Percentiles rank a stretch among this genome's conserved stretches.
Evolutionary conservation across 179 eudicot genomes (phyloP).

Genomic region (Beta corolliflora): DNA sequence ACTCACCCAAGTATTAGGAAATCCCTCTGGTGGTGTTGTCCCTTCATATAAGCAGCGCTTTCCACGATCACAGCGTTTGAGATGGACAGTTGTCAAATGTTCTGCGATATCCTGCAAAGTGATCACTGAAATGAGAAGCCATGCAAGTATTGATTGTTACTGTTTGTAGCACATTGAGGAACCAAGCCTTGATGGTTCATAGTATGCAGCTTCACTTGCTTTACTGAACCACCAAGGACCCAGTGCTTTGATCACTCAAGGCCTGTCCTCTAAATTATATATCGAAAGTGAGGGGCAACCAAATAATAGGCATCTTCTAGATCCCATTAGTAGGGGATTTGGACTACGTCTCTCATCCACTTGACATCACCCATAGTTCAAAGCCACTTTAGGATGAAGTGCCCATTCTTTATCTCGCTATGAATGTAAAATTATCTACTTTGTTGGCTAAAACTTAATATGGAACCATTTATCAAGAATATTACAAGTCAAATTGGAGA

Average conservation of each 20-base stretch:
- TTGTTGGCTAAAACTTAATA: not conserved
- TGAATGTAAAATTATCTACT: not conserved
- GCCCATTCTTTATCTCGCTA: not conserved
- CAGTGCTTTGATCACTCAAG: not conserved
- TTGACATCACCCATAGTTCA: not conserved
- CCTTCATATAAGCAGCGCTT: constrained; percentile 97
- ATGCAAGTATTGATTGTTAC: not conserved
- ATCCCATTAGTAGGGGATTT: not conserved
- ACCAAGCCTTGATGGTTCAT: not conserved
- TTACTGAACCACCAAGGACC: constrained; percentile 11
- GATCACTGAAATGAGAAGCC: not conserved
- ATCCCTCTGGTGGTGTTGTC: constrained; percentile 83
- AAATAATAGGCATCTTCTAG: not conserved
- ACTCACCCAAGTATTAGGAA: constrained; percentile 91
- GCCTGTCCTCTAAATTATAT: not conserved
- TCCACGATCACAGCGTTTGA: constrained; percentile 91
- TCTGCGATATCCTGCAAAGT: constrained; percentile 89
- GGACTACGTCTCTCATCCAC: not conserved
- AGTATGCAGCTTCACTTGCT: not conserved
- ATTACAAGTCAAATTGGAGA: not conserved
- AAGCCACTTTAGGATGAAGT: not conserved
- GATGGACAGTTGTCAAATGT: constrained; percentile 85
- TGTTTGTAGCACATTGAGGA: not conserved
- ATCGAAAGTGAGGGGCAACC: not conserved
- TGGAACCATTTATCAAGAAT: not conserved